These are phyloP conservation scores for Trichosporon ovoides DNA, from an alignment of 1,284 basidiomycete genomes.

Conservation along the genomic window DNA sequence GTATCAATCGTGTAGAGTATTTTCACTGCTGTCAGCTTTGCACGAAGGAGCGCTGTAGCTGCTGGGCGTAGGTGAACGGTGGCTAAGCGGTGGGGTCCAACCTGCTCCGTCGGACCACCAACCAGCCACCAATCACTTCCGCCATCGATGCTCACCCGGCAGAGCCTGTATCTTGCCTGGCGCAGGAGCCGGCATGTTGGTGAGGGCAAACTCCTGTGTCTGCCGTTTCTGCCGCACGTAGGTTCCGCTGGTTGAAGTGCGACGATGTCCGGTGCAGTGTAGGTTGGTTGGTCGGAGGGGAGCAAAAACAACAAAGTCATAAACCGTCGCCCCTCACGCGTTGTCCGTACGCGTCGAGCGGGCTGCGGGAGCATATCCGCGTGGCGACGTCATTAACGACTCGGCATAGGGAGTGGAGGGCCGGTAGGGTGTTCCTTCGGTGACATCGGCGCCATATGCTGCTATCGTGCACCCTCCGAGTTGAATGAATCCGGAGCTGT, in stretches of 20 bases:
- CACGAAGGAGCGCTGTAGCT: background rate
- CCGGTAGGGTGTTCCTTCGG: no score
- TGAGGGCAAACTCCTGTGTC: background rate
- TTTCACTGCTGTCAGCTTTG: constrained; percentile 33
- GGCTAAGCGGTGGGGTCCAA: no score
- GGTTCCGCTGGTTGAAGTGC: background rate
- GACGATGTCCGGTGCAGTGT: background rate
- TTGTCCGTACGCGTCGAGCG: background rate
- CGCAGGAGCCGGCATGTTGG: constrained; percentile 33
- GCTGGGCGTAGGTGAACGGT: no score
- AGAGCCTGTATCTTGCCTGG: constrained; percentile 41
- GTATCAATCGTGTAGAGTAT: constrained; percentile 43
- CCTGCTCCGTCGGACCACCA: no score
- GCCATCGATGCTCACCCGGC: constrained; percentile 26
- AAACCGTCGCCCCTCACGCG: background rate
- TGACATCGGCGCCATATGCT: no score
- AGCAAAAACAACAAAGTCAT: constrained; percentile 6
- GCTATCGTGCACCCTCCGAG: no score
- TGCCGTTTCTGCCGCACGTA: background rate
- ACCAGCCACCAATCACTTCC: background rate
- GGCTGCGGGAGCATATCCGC: background rate
- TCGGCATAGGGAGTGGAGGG: no score
- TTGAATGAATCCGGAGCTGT: no score
- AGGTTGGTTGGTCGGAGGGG: background rate
- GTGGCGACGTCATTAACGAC: background rate